These are phyloP conservation scores for Candida labiduridarum DNA, from an alignment of 1,139 yeast genomes.

Conservation along the genomic window DNA sequence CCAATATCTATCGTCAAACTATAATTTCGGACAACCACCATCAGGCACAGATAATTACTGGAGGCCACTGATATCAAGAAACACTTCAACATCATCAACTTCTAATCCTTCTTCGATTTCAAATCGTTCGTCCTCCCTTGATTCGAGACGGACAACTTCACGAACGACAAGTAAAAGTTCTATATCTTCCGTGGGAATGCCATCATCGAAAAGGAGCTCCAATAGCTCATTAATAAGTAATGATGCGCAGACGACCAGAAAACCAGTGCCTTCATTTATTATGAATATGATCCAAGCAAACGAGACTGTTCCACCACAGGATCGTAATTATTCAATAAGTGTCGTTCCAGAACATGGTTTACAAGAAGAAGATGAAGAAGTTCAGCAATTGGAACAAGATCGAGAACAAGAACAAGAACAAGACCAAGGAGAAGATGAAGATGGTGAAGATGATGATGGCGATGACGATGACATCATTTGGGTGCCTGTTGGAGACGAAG, in stretches of 20 bases:
- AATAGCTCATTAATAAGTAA: constrained; percentile 15
- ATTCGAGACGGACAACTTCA: constrained; percentile 13
- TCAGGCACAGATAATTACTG: neutral
- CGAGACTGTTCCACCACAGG: constrained; percentile 10
- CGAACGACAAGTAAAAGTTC: constrained; percentile 12
- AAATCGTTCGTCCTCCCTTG: constrained; percentile 1
- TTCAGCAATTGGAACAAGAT: constrained; percentile 9
- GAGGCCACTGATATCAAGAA: constrained; percentile 1
- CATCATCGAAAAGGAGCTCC: constrained; percentile 13
- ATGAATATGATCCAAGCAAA: constrained; percentile 27
- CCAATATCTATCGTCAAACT: neutral
- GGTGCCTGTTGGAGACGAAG: neutral
- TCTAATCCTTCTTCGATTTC: neutral
- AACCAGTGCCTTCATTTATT: constrained; percentile 34
- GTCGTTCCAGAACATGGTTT: neutral
- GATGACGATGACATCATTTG: constrained; percentile 13
- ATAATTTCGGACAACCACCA: neutral
- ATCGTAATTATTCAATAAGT: constrained; percentile 5
- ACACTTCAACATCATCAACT: neutral
- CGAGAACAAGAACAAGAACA: constrained; percentile 8
- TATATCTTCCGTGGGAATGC: constrained; percentile 8
- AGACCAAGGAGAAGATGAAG: constrained; percentile 20
- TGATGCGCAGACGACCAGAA: constrained; percentile 5
- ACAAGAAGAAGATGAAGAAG: constrained; percentile 6
- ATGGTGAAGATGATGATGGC: constrained; percentile 45